Base-by-base conservation (phyloP, 805 yeast species). In the Candida anglica region DNA sequence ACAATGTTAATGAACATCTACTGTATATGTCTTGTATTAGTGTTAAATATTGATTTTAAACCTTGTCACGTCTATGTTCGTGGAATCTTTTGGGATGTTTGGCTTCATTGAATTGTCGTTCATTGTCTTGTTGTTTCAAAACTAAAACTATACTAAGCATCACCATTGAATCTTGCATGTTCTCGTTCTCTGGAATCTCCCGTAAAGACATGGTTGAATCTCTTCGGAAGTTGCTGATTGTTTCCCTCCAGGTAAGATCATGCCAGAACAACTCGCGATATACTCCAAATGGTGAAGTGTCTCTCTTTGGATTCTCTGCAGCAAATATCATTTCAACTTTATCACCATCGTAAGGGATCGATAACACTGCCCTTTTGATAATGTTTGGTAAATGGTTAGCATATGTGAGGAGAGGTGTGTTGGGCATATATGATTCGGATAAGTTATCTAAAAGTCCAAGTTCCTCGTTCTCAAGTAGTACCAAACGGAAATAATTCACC, bases 81-180 rank as follows among this genome's bases (percentile, higher is more conserved):
- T n/a, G n/a, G n/a, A n/a, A n/a, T n/a, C n/a, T n/a, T n/a, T n/a
- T n/a, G n/a, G n/a, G n/a, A n/a, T n/a, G n/a, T n/a, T n/a, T n/a
- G n/a, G n/a, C n/a, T n/a, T n/a, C n/a, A n/a, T n/a, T n/a, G n/a
- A n/a, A 14, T 11, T 15, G 10, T 21, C 29, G 30, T n/a, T 30
- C 35, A 9, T 16, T 15, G 19, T 41, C 44, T 33, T 29, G 37
- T 5, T 35, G 38, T 19, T 30, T 32, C 15, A 41, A 30, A 3
- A 38, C 40, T 13, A 41, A 27, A 9, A 32, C 32, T 34, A 41
- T 36, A 4, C 33, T 24, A 15, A 36, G 32, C 17, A 41, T 28
- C 3, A 35, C 42, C 24, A 38, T 32, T 2, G 33, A 21, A 13
- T 38, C 42, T 8, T 30, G 36, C 10, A 19, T 9, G 27, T 15